These are phyloP conservation scores for Delonix regia DNA, from an alignment of 306 rosid genomes.

Conservation along the genomic window DNA sequence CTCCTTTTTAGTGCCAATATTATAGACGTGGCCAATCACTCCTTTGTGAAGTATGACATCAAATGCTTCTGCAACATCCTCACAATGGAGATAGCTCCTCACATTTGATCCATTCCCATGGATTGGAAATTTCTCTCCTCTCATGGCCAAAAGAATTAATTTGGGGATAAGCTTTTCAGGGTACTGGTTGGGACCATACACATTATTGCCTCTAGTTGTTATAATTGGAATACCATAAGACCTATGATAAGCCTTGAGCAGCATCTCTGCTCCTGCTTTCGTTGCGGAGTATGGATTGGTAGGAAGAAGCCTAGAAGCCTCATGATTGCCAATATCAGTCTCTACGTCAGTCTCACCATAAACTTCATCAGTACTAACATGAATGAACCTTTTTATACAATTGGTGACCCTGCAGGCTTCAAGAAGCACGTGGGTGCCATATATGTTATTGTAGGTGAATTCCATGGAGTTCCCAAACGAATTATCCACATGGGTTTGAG, in stretches of 20 bases:
- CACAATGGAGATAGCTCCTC: conserved; percentile 65
- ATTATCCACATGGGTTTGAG: conserved; percentile 80
- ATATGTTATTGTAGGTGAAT: conserved; percentile 75
- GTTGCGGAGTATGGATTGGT: conserved; percentile 82
- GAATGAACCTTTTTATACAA: conserved; percentile 66
- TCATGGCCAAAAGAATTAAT: conserved; percentile 69
- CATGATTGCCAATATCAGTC: conserved; percentile 60
- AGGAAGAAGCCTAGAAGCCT: conserved; percentile 75
- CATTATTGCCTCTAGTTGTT: conserved; percentile 73
- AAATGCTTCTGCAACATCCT: conserved; percentile 78
- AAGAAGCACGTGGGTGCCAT: conserved; percentile 78
- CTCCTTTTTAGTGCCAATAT: conserved; percentile 70
- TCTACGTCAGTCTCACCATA: conserved; percentile 74
- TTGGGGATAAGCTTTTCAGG: conserved; percentile 80
- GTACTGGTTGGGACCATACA: conserved; percentile 74
- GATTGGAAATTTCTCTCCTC: conserved; percentile 66
- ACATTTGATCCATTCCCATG: conserved; percentile 82
- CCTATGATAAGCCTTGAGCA: conserved; percentile 77
- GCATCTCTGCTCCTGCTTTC: conserved; percentile 82
- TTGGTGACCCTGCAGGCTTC: conserved; percentile 67
- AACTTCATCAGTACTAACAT: conserved; percentile 83
- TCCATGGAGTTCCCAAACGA: conserved; percentile 78
- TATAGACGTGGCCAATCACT: conserved; percentile 65
- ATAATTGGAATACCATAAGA: conserved; percentile 66
- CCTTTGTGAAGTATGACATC: conserved; percentile 83